Conservation (phyloP, 352 stramenopile genomes). For the Phytophthora quininea region DNA sequence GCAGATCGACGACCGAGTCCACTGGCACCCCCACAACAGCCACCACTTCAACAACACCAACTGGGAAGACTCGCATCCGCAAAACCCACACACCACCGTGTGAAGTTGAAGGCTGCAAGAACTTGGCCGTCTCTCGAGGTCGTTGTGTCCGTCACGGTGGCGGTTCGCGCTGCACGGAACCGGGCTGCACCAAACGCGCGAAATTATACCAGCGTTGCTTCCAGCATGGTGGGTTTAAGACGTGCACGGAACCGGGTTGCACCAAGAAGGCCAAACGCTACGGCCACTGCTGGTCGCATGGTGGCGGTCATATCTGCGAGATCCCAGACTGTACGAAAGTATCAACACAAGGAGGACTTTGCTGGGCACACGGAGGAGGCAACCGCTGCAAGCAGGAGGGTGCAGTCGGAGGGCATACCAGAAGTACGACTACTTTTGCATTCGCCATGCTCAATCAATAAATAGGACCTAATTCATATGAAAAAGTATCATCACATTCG, state of each 20-base stretch:
- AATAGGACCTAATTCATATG: too few species aligned
- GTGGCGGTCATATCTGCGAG: conserved; percentile 66
- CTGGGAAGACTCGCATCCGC: conserved; percentile 19
- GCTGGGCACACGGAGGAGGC: conserved; percentile 68
- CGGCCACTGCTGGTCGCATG: conserved; percentile 75
- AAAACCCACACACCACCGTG: conserved; percentile 59
- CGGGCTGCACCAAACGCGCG: conserved; percentile 58
- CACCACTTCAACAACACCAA: conserved; percentile 9
- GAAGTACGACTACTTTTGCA: conserved; percentile 66
- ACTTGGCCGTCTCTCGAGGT: conserved; percentile 55
- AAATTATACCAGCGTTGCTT: conserved; percentile 74
- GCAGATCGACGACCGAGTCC: not conserved
- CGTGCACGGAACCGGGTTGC: conserved; percentile 56
- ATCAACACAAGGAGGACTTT: conserved; percentile 67
- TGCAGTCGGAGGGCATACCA: conserved; percentile 68
- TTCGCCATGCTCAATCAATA: conserved; percentile 32
- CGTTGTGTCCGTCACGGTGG: conserved; percentile 61
- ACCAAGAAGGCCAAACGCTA: conserved; percentile 72
- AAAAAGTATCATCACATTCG: too few species aligned
- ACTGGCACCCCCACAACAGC: conserved; percentile 16
- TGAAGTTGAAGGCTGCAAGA: conserved; percentile 62
- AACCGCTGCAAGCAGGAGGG: conserved; percentile 57
- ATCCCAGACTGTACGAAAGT: conserved; percentile 60
- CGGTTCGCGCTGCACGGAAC: conserved; percentile 49
- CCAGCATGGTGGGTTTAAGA: conserved; percentile 75